These are phyloP conservation scores for Agrocybe chaxingu DNA, from an alignment of 768 basidiomycete species.

Conservation along the genomic window DNA sequence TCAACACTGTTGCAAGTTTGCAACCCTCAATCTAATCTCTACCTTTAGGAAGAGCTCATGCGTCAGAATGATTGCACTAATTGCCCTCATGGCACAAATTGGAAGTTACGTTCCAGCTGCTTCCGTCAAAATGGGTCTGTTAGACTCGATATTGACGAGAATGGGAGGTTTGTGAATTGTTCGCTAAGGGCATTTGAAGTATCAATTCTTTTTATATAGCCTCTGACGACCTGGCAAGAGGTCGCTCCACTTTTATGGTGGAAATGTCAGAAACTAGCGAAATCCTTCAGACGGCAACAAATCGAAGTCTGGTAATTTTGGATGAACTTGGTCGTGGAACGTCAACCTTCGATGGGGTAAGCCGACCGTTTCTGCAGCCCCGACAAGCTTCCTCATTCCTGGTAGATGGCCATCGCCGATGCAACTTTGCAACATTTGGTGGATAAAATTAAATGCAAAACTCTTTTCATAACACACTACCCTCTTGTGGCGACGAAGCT, in stretches of 20 bases:
- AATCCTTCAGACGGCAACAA: slow-evolving; percentile 74
- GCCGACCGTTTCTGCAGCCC: slow-evolving; percentile 5
- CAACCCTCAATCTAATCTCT: background rate
- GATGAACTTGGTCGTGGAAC: slow-evolving; percentile 92
- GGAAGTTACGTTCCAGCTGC: slow-evolving; percentile 89
- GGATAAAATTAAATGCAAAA: slow-evolving; percentile 56
- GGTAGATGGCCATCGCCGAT: slow-evolving; percentile 81
- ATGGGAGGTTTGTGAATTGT: slow-evolving; percentile 71
- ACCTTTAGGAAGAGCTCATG: slow-evolving; percentile 72
- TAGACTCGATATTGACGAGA: slow-evolving; percentile 83
- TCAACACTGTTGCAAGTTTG: background rate
- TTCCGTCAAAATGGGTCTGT: slow-evolving; percentile 68
- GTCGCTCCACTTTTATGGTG: slow-evolving; percentile 95
- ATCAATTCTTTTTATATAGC: slow-evolving; percentile 38
- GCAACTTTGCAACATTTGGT: slow-evolving; percentile 77
- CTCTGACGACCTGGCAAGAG: slow-evolving; percentile 81
- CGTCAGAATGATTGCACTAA: slow-evolving; percentile 75
- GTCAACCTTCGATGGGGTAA: slow-evolving; percentile 85
- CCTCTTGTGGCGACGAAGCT: slow-evolving; percentile 76
- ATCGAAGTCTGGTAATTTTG: slow-evolving; percentile 79
- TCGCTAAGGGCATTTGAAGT: background rate
- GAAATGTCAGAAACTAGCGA: slow-evolving; percentile 94
- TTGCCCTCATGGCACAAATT: slow-evolving; percentile 85
- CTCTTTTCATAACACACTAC: slow-evolving; percentile 95
- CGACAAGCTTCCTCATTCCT: background rate